Evolutionary conservation across 2,329 filamentous ascomycete genomes (phyloP), one percentile per base, ranked within the genome.

Genomic region (Epichloe sylvatica): DNA sequence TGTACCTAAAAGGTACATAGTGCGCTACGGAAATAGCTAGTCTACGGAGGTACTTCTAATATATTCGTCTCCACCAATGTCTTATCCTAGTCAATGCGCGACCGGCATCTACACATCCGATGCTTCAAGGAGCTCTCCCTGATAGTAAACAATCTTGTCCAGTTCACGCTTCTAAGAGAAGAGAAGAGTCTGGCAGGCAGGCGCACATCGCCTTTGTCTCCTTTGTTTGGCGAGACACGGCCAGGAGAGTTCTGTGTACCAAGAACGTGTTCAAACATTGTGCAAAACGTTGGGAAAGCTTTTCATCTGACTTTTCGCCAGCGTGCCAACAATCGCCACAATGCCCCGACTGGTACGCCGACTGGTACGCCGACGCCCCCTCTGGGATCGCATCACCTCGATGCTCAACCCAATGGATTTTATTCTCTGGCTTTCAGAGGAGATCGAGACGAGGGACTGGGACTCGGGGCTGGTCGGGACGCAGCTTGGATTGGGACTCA

Each of bases 391-490:
- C 64, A 76, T 97, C 64, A 80, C 81, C 63, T 76, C 85, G 50
- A 81, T 81, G 65, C 71, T 96, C 52, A 91, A 97, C 62, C 88
- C 87, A 3, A 83, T 86, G 70, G 92, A 98, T 68, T 86, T 91
- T 61, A 70, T 92, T 49, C 79, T 98, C 17, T 95, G 88, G 85
- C 67, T 94, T 2, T 94, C 87, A 0, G 91, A 97, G 64, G 87
- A 95, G 68, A 77, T 98, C 52, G 90, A 96, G 63, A 88, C 88
- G 30, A 83, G 84, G 61, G 86, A 95, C 59, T 94, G 89, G 81
- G 86, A 96, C 57, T 87, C 91, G 19, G 83, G 86, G 56, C 70
- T 81, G 36, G 84, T 87, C 64, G 85, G 87, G 25, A 78, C 81
- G 5, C 81, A 86, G 47, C 70, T 94, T 17, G 91, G 89, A 5